Conservation (phyloP, 495 filamentous ascomycete genomes). For the Aspergillus kassunensis region DNA sequence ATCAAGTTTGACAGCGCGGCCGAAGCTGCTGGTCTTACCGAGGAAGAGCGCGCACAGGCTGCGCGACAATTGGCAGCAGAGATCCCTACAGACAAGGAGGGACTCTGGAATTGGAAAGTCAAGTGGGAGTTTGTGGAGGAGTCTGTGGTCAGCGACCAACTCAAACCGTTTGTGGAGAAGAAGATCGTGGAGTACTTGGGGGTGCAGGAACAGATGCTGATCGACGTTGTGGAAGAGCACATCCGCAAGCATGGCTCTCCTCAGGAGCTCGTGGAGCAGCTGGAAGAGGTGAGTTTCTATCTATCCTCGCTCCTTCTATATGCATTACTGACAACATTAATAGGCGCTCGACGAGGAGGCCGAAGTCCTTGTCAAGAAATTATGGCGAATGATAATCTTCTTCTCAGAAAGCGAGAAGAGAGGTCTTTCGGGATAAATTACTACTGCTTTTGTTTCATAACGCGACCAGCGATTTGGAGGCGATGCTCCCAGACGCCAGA, state of each 20-base stretch:
- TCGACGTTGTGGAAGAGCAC: conserved; percentile 88
- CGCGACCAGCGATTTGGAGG: neutral
- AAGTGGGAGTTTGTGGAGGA: conserved; percentile 95
- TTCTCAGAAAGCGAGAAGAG: conserved; percentile 94
- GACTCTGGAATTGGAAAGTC: conserved; percentile 86
- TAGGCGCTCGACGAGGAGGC: conserved; percentile 93
- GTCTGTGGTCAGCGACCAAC: conserved; percentile 74
- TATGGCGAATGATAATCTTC: conserved; percentile 99
- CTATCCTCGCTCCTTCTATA: too few relatives aligned
- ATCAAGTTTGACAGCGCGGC: conserved; percentile 85
- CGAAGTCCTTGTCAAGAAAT: conserved; percentile 88
- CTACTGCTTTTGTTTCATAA: neutral
- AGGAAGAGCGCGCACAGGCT: conserved; percentile 79
- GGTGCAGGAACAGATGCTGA: conserved; percentile 92
- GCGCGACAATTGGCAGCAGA: conserved; percentile 78
- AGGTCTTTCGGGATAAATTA: conserved; percentile 63
- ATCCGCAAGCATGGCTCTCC: conserved; percentile 73
- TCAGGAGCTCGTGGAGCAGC: conserved; percentile 73
- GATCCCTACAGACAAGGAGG: conserved; percentile 82
- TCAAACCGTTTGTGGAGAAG: conserved; percentile 94
- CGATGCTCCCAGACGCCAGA: neutral
- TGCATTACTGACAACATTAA: too few relatives aligned
- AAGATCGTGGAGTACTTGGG: conserved; percentile 96
- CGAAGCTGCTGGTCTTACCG: conserved; percentile 63
- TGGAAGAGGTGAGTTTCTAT: conserved; percentile 70